Base-by-base conservation (phyloP, 169 alveolate genomes). In the Pseudocohnilembus persalinus region DNA sequence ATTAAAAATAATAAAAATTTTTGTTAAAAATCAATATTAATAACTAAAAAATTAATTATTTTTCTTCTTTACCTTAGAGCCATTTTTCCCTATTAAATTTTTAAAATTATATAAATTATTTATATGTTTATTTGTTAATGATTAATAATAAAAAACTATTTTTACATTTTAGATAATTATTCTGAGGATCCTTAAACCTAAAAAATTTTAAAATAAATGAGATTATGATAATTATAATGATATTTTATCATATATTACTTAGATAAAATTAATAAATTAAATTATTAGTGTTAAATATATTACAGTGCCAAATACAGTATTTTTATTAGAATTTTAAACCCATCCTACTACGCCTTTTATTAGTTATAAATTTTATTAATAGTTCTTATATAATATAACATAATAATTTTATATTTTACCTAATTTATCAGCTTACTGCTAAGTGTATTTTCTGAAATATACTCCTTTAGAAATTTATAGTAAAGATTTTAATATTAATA, bases 241-340 rank as follows among this genome's bases (percentile, higher is more conserved):
- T n/a, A n/a, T n/a, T n/a, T n/a, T n/a, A n/a, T n/a, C n/a, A n/a
- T n/a, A n/a, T n/a, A n/a, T n/a, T n/a, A n/a, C n/a, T n/a, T n/a
- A n/a, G n/a, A n/a, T n/a, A n/a, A n/a, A n/a, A n/a, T n/a, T n/a
- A n/a, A n/a, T n/a, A n/a, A n/a, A n/a, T n/a, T n/a, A n/a, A n/a
- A n/a, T n/a, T n/a, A n/a, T n/a, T n/a, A n/a, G n/a, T n/a, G n/a
- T n/a, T n/a, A n/a, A n/a, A n/a, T n/a, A n/a, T n/a, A 49, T 73
- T 73, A 73, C 76, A 73, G 76, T 73, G 6, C 76, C 76, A 73
- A 73, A 4, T 6, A 73, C 76, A 73, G 76, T 73, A 73, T 73
- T 26, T 73, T 73, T n/a, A 29, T 26, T 15, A 29, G 76, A 15
- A 26, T 73, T 73, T 28, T 15, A 15, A 15, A 73, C 76, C 11